Base-by-base conservation (phyloP, 371 early-diverging fungal species). In the Chytridiales sp. region DNA sequence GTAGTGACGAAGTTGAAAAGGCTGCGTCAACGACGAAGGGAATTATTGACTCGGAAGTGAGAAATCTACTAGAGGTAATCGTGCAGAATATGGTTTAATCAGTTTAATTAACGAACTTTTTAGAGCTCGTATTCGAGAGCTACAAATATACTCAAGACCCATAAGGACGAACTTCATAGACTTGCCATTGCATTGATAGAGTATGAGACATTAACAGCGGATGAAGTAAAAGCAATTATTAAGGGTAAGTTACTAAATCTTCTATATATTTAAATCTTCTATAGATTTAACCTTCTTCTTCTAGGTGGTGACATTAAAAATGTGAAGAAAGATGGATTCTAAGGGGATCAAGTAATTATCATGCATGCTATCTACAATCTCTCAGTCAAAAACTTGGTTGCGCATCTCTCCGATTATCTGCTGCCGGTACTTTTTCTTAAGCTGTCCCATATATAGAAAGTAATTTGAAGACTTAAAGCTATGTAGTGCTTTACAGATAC, bases 131-230 rank as follows among this genome's bases (percentile, higher is more conserved):
- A 76, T 59, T 21, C 41, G 3, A 80, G 98, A 19, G 94, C 90
- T 11, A 79, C 71, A 31, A 59, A 72, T 6, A 62, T 97, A 40
- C 75, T 98, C 22, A 84, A 74, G 35, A 78, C 76, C 0, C 89
- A 91, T 54, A 81, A 85, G 47, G 87, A 86, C 39, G 95, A 97
- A 70, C 81, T 97, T 22, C 88, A 95, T 69, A 80, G 87, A n/a
- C 77, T 98, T 24, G 97, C 97, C 17, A 78, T 85, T 59, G 96
- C 97, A 3, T 75, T 98, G 51, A 79, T 97, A 29, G 93, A 93
- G 61, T 85, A 91, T 64, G 99, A 98, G 73, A 97, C 99, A 0
- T 73, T 98, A 38, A 82, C 87, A 39, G 81, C 81, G 47, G 87
- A 95, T 49, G 94, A 98, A 72, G 92, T 98, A 49, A 81, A 86